Percentiles rank a stretch among this genome's conserved stretches.
Evolutionary conservation across 768 basidiomycete species (phyloP).

Genomic region (Boletus sp.): DNA sequence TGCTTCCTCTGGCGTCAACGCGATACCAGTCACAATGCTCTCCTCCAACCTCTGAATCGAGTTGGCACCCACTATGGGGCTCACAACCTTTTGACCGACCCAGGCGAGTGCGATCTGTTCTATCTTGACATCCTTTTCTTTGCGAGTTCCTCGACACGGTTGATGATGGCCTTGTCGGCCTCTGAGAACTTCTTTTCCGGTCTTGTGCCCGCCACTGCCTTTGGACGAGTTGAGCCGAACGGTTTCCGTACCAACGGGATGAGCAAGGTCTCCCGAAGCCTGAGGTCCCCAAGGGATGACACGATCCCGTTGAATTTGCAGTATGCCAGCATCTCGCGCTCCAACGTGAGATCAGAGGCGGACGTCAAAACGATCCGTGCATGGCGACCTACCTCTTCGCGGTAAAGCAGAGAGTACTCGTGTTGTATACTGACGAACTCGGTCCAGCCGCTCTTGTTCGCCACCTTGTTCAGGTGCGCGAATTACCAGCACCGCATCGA

Average conservation of each 20-base stretch:
- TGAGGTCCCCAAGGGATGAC: conserved; percentile 52
- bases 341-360: conserved; percentile 27
- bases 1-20: conserved; percentile 31
- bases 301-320: conserved; percentile 48
- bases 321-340: conserved; percentile 44
- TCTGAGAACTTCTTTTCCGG: conserved; percentile 26
- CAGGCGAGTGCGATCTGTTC: conserved; percentile 46
- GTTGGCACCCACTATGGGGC: conserved; percentile 44
- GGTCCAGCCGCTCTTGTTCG: conserved; percentile 46
- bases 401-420: conserved; percentile 52
- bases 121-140: conserved; percentile 42
- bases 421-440: conserved; percentile 58
- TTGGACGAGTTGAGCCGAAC: conserved; percentile 14
- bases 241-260: conserved; percentile 33
- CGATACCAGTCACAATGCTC: conserved; percentile 25
- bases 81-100: conserved; percentile 39
- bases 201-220: too few species aligned
- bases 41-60: conserved; percentile 31
- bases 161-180: conserved; percentile 36
- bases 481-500: conserved; percentile 50
- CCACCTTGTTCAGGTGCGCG: conserved; percentile 43
- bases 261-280: conserved; percentile 37
- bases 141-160: conserved; percentile 41
- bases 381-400: conserved; percentile 48
- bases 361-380: too few species aligned